Percentiles rank a stretch among this genome's conserved stretches.
phyloP scores from a whole-genome alignment of 257 asterid species.

The Solanum ossicruentum region DNA sequence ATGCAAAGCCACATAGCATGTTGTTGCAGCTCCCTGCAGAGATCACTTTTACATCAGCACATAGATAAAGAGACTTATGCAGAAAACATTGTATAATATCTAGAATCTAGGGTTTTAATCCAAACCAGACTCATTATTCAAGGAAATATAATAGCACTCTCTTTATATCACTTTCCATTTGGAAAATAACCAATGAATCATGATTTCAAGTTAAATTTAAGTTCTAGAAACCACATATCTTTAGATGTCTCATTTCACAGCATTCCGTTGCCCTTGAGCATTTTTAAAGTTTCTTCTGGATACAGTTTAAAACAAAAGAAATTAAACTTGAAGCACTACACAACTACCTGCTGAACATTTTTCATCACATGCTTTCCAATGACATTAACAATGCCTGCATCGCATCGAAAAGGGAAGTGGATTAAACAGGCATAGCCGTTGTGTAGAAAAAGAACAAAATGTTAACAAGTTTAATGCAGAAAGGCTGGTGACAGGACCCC shows the following conservation, averaged over 20 bases:
- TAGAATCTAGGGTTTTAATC: neutral
- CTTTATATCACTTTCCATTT: neutral
- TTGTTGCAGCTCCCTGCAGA: conserved; percentile 26
- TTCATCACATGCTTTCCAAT: conserved; percentile 2
- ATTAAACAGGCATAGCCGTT: neutral
- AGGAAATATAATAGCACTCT: neutral
- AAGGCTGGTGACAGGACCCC: neutral
- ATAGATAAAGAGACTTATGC: neutral
- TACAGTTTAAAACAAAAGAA: neutral
- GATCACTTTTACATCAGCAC: neutral
- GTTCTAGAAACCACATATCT: neutral
- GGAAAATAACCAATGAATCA: neutral
- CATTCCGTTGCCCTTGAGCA: neutral
- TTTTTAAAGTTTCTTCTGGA: neutral
- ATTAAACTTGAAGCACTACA: neutral
- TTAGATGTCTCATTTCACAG: neutral
- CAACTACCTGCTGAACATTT: conserved; percentile 1
- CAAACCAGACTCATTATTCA: neutral
- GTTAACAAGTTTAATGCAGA: neutral
- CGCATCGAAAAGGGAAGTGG: neutral
- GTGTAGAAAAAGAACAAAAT: neutral
- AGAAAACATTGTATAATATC: neutral
- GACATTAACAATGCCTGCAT: conserved; percentile 1
- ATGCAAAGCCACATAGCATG: conserved; percentile 28
- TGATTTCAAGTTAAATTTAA: neutral